Evolutionary conservation across 1,139 yeast genomes (phyloP).

Genomic region (Groenewaldozyma sp.): DNA sequence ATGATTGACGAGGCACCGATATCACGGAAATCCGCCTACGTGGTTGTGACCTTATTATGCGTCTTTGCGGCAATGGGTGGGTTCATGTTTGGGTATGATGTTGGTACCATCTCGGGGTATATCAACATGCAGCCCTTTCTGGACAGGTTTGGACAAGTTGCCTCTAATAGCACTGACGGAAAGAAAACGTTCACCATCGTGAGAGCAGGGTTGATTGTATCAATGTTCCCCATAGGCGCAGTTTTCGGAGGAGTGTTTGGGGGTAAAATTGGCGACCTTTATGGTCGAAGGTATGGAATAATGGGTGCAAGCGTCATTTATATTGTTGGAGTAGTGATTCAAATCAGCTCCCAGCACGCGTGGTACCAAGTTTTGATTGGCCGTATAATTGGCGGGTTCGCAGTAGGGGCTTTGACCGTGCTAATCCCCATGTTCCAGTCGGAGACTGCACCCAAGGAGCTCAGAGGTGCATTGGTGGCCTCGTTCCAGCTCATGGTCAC

Average conservation of each 20-base stretch:
- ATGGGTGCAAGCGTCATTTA: conserved; percentile 38
- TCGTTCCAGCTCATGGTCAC: conserved; percentile 63
- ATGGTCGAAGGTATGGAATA: conserved; percentile 45
- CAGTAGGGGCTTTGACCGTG: conserved; percentile 61
- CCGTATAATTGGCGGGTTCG: conserved; percentile 47
- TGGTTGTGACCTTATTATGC: conserved; percentile 8
- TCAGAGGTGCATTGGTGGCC: conserved; percentile 60
- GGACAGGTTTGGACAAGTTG: conserved; percentile 38
- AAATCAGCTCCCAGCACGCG: conserved; percentile 35
- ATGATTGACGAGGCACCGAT: not conserved
- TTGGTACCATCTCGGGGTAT: conserved; percentile 30
- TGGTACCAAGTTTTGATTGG: conserved; percentile 37
- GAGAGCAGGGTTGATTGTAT: conserved; percentile 42
- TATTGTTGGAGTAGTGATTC: conserved; percentile 43
- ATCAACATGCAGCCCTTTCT: conserved; percentile 59
- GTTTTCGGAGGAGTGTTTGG: conserved; percentile 46
- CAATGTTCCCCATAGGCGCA: conserved; percentile 46
- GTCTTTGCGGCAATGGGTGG: conserved; percentile 12
- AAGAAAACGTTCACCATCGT: conserved; percentile 29
- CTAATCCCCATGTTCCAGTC: conserved; percentile 59
- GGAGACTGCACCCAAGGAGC: conserved; percentile 58
- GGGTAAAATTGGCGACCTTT: conserved; percentile 38
- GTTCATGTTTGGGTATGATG: conserved; percentile 13
- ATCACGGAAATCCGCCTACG: conserved; percentile 20
- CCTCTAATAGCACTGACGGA: conserved; percentile 11